phyloP scores from a whole-genome alignment of 1,284 basidiomycete genomes.

The Trichosporon coremiiforme region DNA sequence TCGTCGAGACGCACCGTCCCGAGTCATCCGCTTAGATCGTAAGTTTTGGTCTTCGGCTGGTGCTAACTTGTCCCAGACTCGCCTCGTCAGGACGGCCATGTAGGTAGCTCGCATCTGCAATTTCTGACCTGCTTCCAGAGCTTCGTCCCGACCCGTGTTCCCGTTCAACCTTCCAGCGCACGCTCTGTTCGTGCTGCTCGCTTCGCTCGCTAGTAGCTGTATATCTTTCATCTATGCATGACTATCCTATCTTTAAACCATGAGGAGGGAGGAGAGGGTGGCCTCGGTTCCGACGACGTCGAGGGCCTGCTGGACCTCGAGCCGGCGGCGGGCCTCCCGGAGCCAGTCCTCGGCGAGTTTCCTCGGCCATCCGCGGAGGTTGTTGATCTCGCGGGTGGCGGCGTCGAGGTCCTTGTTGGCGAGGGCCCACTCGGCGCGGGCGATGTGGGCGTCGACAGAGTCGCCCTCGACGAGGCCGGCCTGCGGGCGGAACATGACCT shows the following conservation, averaged over 20 bases:
- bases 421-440: constrained; percentile 86
- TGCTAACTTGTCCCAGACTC: neutral
- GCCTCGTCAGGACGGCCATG: no score
- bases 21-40: neutral
- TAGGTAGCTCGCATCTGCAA: neutral
- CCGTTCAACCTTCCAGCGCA: no score
- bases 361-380: constrained; percentile 82
- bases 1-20: neutral
- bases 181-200: neutral
- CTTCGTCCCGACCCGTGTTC: neutral
- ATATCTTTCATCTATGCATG: constrained; percentile 22
- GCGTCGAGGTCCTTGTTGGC: constrained; percentile 90
- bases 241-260: constrained; percentile 49
- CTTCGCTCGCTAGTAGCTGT: neutral
- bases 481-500: constrained; percentile 75
- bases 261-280: constrained; percentile 62
- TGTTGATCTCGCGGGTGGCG: constrained; percentile 89
- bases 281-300: constrained; percentile 85
- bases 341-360: constrained; percentile 87
- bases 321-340: constrained; percentile 78
- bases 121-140: neutral
- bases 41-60: neutral
- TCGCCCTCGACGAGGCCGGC: constrained; percentile 69
- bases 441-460: constrained; percentile 83
- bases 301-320: constrained; percentile 92